Conservation (phyloP, 2,329 filamentous ascomycete genomes). For the Plenodomus tracheiphilus region DNA sequence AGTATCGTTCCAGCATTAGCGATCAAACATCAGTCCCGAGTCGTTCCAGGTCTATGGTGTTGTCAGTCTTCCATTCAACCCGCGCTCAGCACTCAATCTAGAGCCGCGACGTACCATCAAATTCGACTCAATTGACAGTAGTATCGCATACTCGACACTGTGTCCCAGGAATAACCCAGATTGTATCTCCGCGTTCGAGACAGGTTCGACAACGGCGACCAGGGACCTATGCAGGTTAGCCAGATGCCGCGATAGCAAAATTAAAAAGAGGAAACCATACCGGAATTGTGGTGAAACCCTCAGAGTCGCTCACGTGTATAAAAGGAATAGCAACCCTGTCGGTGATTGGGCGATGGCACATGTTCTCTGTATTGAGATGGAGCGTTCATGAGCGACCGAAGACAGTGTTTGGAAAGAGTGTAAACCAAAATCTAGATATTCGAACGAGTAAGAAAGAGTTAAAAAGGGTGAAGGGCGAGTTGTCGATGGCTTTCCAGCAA, state of each 20-base stretch:
- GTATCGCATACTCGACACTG: conserved; percentile 45
- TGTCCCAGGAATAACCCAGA: conserved; percentile 48
- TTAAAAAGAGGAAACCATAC: too few species aligned
- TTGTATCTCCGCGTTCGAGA: conserved; percentile 44
- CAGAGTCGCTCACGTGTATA: conserved; percentile 26
- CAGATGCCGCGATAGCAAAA: too few species aligned
- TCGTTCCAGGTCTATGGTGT: too few species aligned
- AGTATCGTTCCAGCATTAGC: conserved; percentile 5
- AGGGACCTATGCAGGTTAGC: too few species aligned
- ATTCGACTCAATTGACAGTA: conserved; percentile 44
- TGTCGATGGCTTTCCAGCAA: background rate
- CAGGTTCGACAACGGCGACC: conserved; percentile 46
- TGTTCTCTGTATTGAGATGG: conserved; percentile 7
- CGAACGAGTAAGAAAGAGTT: conserved; percentile 1
- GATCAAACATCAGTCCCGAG: too few species aligned
- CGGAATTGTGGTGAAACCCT: conserved; percentile 40
- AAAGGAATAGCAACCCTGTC: conserved; percentile 29
- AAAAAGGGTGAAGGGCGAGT: background rate
- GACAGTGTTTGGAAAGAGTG: conserved; percentile 1
- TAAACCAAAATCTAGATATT: background rate
- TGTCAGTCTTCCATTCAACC: too few species aligned
- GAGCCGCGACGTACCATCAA: too few species aligned
- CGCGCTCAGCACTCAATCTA: too few species aligned
- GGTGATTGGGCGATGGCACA: conserved; percentile 33
- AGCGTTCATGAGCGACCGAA: background rate